Evolutionary conservation across 331 rosid species (phyloP), one percentile per base, ranked within the genome.

Genomic region (Erythrophleum ivorense): DNA sequence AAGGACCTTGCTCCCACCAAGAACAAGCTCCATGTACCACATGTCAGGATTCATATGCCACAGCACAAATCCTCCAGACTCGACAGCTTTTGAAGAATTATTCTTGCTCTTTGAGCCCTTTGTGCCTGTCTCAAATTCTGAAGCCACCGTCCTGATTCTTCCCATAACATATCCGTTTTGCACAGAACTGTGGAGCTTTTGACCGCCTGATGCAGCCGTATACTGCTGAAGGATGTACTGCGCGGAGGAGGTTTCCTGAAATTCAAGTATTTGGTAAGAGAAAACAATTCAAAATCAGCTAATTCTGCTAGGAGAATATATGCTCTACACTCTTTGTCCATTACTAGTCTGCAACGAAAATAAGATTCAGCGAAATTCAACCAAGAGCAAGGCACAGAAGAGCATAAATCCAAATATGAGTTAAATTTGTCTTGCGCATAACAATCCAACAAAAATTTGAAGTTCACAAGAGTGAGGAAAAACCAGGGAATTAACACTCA

Each of bases 1-100:
- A 48, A 83, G 94, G 67, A 90, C 94, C 86, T 90, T 90, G 83
- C 89, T 90, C 65, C 87, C 92, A 43, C 92, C 94, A 45, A 90
- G 90, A 9, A 90, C 94, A 19, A 90, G 94, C 75, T 90, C 94
- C 71, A 88, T 92, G 59, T 90, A 90, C 94, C 94, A 90, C 94
- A 86, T 90, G 80, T 88, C 91, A 4, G 90, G 94, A 81, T 81
- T 83, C 94, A 90, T 90, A 82, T 90, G 94, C 94, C 94, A 90
- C 58, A 90, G 80, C 58, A 90, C 90, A 84, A 90, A 90, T 57
- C 94, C 92, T 11, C 94, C 94, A 0, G 90, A 86, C 45, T 90
- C 92, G 45, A 89, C 81, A 71, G 88, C 87, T 84, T 88, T 90
- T 43, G 88, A 77, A 24, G 92, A 82, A n/a, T n/a, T n/a, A 82